phyloP scores from a whole-genome alignment of 306 rosid genomes.

The Arachis stenosperma region DNA sequence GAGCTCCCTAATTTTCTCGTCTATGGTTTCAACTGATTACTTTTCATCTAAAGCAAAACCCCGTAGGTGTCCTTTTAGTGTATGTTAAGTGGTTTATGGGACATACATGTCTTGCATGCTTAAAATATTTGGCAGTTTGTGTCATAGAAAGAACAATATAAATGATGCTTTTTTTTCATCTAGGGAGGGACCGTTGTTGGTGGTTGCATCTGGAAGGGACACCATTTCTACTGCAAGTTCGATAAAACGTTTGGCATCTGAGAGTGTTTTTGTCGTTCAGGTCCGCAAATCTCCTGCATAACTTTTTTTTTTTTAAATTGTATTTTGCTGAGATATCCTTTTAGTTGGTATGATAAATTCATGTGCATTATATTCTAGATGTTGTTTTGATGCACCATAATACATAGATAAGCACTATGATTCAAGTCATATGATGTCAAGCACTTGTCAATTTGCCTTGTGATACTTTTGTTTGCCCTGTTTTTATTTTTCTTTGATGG shows the following conservation, averaged over 20 bases:
- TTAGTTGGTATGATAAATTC: slow-evolving; percentile 12
- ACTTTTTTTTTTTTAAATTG: not conserved
- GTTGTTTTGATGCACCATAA: slow-evolving; percentile 1
- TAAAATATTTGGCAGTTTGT: slow-evolving; percentile 20
- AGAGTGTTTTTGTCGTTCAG: slow-evolving; percentile 88
- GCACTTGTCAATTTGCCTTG: too few relatives aligned
- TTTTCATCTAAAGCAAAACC: not conserved
- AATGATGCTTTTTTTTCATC: slow-evolving; percentile 31
- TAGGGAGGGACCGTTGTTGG: slow-evolving; percentile 94
- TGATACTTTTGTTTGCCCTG: not conserved
- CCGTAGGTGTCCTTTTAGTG: not conserved
- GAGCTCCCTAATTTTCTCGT: not conserved
- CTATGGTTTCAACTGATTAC: not conserved
- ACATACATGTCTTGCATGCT: slow-evolving; percentile 5
- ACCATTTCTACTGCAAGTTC: slow-evolving; percentile 84
- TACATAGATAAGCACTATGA: slow-evolving; percentile 14
- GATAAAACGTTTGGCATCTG: slow-evolving; percentile 70
- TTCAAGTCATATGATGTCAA: not conserved
- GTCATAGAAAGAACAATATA: slow-evolving; percentile 26
- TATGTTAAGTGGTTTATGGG: slow-evolving; percentile 7
- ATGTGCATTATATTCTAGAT: not conserved
- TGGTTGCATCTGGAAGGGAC: slow-evolving; percentile 92
- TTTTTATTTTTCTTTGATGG: not conserved
- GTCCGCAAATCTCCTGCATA: slow-evolving; percentile 49
- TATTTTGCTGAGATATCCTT: slow-evolving; percentile 27